These are phyloP conservation scores for Boletus holoroseus DNA, from an alignment of 1,284 basidiomycete genomes.

Conservation along the genomic window DNA sequence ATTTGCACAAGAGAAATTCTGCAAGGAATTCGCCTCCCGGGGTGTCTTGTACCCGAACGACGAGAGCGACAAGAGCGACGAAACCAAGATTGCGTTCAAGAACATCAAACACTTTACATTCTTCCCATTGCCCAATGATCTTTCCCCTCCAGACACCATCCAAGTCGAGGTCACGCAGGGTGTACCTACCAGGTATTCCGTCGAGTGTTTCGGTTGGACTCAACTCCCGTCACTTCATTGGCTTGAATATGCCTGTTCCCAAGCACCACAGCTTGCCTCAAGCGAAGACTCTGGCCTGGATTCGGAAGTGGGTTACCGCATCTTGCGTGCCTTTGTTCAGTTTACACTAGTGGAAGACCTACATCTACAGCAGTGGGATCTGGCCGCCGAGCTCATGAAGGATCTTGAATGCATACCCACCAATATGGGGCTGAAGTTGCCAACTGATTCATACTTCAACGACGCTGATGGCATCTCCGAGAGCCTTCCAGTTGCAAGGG, in stretches of 20 bases:
- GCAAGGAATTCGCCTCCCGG: slow-evolving; percentile 1
- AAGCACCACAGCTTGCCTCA: not conserved
- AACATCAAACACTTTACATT: slow-evolving; percentile 56
- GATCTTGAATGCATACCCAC: slow-evolving; percentile 78
- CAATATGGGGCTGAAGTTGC: slow-evolving; percentile 12
- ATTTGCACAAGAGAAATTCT: slow-evolving; percentile 2
- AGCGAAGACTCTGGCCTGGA: slow-evolving; percentile 47
- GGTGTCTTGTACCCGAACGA: slow-evolving; percentile 1
- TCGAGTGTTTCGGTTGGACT: slow-evolving; percentile 70
- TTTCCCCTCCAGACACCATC: slow-evolving; percentile 51
- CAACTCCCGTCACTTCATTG: slow-evolving; percentile 54
- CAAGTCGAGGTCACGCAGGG: slow-evolving; percentile 50
- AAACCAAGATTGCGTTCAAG: slow-evolving; percentile 40
- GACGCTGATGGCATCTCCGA: slow-evolving; percentile 15
- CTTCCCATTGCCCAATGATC: slow-evolving; percentile 66
- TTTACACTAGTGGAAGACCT: slow-evolving; percentile 73
- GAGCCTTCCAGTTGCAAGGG: slow-evolving; percentile 17
- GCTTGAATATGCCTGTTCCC: slow-evolving; percentile 13
- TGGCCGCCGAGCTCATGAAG: slow-evolving; percentile 55
- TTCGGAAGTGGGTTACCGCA: slow-evolving; percentile 13
- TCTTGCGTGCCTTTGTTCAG: slow-evolving; percentile 64
- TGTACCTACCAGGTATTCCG: slow-evolving; percentile 56
- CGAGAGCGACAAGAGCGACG: not conserved
- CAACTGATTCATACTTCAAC: slow-evolving; percentile 23
- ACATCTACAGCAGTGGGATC: slow-evolving; percentile 56